These are phyloP conservation scores for Aspergillus nanangensis DNA, from an alignment of 495 filamentous ascomycete genomes.

Conservation along the genomic window DNA sequence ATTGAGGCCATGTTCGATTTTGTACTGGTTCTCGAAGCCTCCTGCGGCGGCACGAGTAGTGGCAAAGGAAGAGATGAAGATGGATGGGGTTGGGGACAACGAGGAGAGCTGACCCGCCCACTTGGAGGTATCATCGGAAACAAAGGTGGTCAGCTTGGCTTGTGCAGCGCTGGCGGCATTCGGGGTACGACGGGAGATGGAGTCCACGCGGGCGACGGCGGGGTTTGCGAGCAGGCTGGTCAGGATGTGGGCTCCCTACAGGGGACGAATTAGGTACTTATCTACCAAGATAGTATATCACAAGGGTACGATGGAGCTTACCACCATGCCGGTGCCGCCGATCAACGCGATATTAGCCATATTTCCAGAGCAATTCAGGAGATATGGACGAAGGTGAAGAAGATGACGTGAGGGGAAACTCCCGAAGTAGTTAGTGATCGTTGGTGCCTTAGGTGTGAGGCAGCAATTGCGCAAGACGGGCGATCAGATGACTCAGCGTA, in stretches of 20 bases:
- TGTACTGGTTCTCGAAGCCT: constrained; percentile 67
- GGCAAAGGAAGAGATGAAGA: constrained; percentile 62
- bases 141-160: constrained; percentile 39
- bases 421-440: not conserved
- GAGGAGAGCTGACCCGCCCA: constrained; percentile 54
- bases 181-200: constrained; percentile 43
- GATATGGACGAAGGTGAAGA: too few species aligned
- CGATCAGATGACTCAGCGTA: too few species aligned
- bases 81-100: constrained; percentile 50
- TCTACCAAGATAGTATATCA: too few species aligned
- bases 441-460: constrained; percentile 14
- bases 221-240: constrained; percentile 36
- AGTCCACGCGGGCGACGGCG: constrained; percentile 37
- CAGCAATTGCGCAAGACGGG: too few species aligned
- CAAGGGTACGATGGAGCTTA: constrained; percentile 29
- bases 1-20: constrained; percentile 73
- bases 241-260: constrained; percentile 47
- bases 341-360: constrained; percentile 43
- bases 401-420: not conserved
- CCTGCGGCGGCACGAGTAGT: constrained; percentile 64
- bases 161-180: constrained; percentile 23
- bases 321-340: constrained; percentile 47
- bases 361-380: too few species aligned
- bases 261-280: not conserved
- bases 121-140: constrained; percentile 40